Percentiles rank a stretch among this genome's conserved stretches.
Evolutionary conservation across 2,329 filamentous ascomycete species (phyloP).

Genomic region (Hymenoscyphus fraxineus): DNA sequence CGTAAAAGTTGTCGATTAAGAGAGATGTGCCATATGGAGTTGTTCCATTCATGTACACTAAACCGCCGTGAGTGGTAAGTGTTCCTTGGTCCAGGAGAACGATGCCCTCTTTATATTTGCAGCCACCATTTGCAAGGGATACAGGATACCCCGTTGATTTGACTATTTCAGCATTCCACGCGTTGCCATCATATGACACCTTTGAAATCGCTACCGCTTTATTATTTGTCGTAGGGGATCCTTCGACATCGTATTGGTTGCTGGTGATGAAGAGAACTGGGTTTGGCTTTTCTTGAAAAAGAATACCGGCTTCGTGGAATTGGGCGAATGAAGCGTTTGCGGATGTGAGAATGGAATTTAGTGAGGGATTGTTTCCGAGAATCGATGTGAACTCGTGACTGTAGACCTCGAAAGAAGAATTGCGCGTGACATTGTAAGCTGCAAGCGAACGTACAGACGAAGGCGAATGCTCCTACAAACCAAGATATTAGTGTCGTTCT

Average conservation of each 20-base stretch:
- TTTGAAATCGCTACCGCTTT: background rate
- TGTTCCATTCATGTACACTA: slow-evolving; percentile 17
- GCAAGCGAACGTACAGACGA: background rate
- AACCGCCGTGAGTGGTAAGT: slow-evolving; percentile 14
- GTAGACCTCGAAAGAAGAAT: background rate
- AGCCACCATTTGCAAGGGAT: slow-evolving; percentile 19
- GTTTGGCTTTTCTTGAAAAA: background rate
- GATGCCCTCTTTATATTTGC: slow-evolving; percentile 20
- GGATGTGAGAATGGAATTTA: background rate
- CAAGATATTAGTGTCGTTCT: background rate
- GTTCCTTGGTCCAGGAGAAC: slow-evolving; percentile 23
- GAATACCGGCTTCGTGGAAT: background rate
- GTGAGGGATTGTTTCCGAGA: background rate
- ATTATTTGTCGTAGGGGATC: background rate
- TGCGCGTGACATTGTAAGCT: background rate
- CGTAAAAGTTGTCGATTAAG: slow-evolving; percentile 57
- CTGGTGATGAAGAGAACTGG: background rate
- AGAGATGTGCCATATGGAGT: slow-evolving; percentile 33
- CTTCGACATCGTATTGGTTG: background rate
- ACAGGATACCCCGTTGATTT: background rate
- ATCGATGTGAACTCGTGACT: background rate
- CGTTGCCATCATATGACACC: background rate
- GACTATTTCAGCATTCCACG: background rate
- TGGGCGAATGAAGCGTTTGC: background rate
- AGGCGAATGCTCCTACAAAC: background rate